Conservation (phyloP, 202 grass and related monocot genomes). For the Saccharum hybrid region DNA sequence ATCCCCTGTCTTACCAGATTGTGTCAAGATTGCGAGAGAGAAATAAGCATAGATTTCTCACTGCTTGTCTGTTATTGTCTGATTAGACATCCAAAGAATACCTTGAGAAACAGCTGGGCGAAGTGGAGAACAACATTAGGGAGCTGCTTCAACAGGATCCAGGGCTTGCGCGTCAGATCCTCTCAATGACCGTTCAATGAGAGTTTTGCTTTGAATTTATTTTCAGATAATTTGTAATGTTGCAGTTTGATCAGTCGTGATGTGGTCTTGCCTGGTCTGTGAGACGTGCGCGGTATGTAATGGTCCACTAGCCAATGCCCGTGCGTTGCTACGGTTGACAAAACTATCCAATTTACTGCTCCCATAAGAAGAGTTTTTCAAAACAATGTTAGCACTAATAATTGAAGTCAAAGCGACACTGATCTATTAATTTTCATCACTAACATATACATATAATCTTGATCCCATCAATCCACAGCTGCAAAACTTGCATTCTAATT, state of each 20-base stretch:
- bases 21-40: not conserved
- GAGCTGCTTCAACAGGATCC: conserved; percentile 94
- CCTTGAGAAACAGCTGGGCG: conserved; percentile 85
- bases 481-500: no score
- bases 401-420: no score
- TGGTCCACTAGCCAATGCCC: no score
- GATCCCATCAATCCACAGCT: no score
- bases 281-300: not conserved
- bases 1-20: not conserved
- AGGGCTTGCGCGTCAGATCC: conserved; percentile 74
- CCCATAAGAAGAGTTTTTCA: no score
- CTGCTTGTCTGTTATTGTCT: conserved; percentile 10
- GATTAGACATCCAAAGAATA: conserved; percentile 81
- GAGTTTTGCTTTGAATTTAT: not conserved
- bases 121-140: conserved; percentile 82
- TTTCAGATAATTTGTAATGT: conserved; percentile 17
- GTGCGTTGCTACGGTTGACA: no score
- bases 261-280: not conserved
- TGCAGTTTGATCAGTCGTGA: not conserved
- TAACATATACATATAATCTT: no score
- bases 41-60: not conserved
- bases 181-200: conserved; percentile 88
- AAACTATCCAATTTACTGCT: no score
- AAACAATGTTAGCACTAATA: no score
- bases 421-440: no score